Base-by-base conservation (phyloP, 805 yeast species). In the Candida easanensis region DNA sequence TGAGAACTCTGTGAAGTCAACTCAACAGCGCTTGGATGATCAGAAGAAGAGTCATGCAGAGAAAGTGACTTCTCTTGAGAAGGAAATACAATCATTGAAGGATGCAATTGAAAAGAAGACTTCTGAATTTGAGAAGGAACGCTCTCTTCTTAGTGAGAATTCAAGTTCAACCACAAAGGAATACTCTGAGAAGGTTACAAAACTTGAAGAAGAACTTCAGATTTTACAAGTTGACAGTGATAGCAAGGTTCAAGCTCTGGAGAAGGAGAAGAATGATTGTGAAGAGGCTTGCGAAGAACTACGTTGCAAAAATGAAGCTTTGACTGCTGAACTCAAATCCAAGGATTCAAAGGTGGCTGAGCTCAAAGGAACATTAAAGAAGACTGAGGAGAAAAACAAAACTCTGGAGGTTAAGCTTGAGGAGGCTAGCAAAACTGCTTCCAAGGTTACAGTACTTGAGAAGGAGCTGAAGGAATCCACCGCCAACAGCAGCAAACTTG, bases 121-220 rank as follows among this genome's bases (percentile, higher is more conserved):
- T 1, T 46, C 59, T 32, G 80, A 73, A 33, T 69, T 78, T 46
- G 83, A 78, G 37, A 66, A 65, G 26, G 83, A 78, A 51, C 62
- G 83, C 42, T 63, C 60, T 11, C 59, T 73, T 51, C 54, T 76
- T 11, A 69, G 69, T 41, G 74, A 74, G 41, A 73, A 64, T 38
- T 77, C 84, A 0, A 79, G 74, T 43, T 65, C 76, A 0, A 63
- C 73, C 0, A 64, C 76, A 0, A 67, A 72, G 48, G 78, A 76
- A 42, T 77, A 76, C 49, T 64, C 73, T 10, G 73, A 69, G 23
- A 74, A 70, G 51, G 68, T 77, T 8, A 61, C 65, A 14, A 51
- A 48, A 8, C 53, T 79, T 14, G 83, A 79, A 46, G 68, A 60
- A 5, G 50, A 50, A 13, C 25, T 58, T 14, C 44, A 48, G 19